Conservation (phyloP, 768 basidiomycete genomes). For the Dendrothele bispora region DNA sequence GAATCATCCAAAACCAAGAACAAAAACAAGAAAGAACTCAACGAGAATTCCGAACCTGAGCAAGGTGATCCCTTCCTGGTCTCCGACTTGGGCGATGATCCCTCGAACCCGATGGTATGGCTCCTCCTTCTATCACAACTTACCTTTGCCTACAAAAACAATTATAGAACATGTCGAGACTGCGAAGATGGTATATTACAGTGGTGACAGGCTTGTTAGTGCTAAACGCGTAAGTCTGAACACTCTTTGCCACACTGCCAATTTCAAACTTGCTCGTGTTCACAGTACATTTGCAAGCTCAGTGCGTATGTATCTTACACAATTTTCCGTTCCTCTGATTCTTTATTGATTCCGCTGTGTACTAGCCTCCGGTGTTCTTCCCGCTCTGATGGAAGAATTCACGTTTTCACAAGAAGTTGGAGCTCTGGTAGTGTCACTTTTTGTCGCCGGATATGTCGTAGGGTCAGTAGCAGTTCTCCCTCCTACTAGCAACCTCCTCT, state of each 20-base stretch:
- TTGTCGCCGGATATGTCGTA: slow-evolving; percentile 67
- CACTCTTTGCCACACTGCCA: not conserved
- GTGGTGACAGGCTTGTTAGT: slow-evolving; percentile 49
- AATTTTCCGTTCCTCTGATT: slow-evolving; percentile 1
- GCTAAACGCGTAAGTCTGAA: slow-evolving; percentile 48
- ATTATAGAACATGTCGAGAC: slow-evolving; percentile 49
- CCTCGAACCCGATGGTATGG: slow-evolving; percentile 46
- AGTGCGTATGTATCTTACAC: slow-evolving; percentile 35
- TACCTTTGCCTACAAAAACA: not conserved
- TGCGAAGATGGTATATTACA: slow-evolving; percentile 52
- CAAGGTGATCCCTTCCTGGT: slow-evolving; percentile 33
- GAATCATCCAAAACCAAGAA: no score
- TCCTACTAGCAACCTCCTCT: not conserved
- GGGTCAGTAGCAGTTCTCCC: slow-evolving; percentile 31
- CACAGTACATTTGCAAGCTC: slow-evolving; percentile 63
- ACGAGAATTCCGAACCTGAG: no score
- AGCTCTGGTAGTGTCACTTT: slow-evolving; percentile 58
- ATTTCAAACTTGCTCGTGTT: not conserved
- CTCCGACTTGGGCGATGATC: slow-evolving; percentile 37
- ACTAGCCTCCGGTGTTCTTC: slow-evolving; percentile 49
- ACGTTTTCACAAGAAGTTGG: slow-evolving; percentile 50
- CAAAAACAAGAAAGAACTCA: no score
- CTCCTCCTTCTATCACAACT: slow-evolving; percentile 1
- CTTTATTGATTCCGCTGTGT: no score
- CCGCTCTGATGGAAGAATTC: slow-evolving; percentile 45